Base-by-base conservation (phyloP, 768 basidiomycete genomes). In the Leccinum boreale region DNA sequence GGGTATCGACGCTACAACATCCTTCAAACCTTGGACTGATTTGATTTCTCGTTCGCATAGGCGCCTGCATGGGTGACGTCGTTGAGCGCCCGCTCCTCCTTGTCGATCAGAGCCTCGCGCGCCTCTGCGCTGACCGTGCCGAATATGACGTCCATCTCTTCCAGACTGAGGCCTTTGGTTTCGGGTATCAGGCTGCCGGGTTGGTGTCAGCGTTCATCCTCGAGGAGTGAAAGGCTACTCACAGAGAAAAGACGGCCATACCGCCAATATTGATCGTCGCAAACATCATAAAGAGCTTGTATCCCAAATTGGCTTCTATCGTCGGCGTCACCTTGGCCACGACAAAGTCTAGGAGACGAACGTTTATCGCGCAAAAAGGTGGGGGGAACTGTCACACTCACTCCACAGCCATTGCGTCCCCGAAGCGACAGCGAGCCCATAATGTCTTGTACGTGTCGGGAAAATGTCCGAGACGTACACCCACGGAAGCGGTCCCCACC, bases 381-480 rank as follows among this genome's bases (percentile, higher is more conserved):
- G 15, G 42, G 7, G 46, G 3, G 11, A 8, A n/a, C 28, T 31
- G 11, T 4, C 28, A 33, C 15, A 78, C 83, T 55, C 63, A 87
- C 87, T 91, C 80, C 81, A 92, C 9, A 94, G 72, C 91, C 91
- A 93, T 56, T 94, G 92, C 3, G 89, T 84, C 15, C 85, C 84
- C 57, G 87, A 86, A 0, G 87, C 92, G 5, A 84, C 73, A 0
- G 89, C 81, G 21, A 94, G 75, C 36, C 92, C 92, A 64, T 87
- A 92, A 64, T 91, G 87, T 56, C 92, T 78, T 15, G 91, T 92
- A 45, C 90, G 77, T 14, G 89, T 94, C 7, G 89, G 87, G 81
- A 94, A 94, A 63, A 94, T 92, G 69, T 94, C 92, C 5, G 89
- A 78, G 45, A 86, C 87, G 62, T 87, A 88, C 21, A 89, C 82